These are phyloP conservation scores for Stephanodiscus triporus DNA, from an alignment of 108 stramenopile genomes.

Conservation along the genomic window DNA sequence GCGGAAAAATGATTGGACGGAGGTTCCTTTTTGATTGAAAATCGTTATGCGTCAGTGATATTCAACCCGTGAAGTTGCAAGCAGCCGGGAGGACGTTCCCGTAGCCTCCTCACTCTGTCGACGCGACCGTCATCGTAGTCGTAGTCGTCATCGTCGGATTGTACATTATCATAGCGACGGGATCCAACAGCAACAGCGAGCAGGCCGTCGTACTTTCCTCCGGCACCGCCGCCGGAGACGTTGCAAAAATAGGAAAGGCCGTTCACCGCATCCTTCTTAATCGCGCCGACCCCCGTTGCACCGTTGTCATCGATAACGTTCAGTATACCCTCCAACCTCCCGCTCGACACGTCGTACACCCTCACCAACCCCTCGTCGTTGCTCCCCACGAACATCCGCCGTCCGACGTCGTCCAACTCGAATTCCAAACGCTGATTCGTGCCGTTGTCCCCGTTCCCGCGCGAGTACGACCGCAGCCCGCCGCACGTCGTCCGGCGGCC, in stretches of 20 bases:
- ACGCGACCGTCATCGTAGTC: constrained; percentile 23
- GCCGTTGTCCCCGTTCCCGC: constrained; percentile 44
- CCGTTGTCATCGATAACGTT: constrained; percentile 25
- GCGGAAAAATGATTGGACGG: too few relatives aligned
- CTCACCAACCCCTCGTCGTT: constrained; percentile 49
- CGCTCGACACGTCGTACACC: constrained; percentile 47
- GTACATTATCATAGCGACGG: constrained; percentile 53
- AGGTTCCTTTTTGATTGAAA: not conserved
- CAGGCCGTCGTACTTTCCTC: constrained; percentile 24
- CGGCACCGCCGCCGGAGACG: constrained; percentile 12
- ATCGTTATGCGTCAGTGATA: not conserved
- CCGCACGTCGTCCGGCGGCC: constrained; percentile 42
- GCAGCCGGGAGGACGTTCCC: not conserved
- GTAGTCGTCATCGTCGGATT: constrained; percentile 27
- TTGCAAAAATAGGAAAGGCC: constrained; percentile 59
- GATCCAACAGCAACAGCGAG: constrained; percentile 71
- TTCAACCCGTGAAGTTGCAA: constrained; percentile 6
- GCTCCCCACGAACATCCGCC: constrained; percentile 63
- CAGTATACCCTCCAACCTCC: constrained; percentile 27
- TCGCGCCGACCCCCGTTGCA: not conserved
- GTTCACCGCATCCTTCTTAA: constrained; percentile 59
- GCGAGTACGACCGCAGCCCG: constrained; percentile 65
- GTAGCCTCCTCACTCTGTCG: constrained; percentile 1
- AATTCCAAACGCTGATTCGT: constrained; percentile 86
- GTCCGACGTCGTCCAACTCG: constrained; percentile 47